These are phyloP conservation scores for Blepharisma japonicum DNA, from an alignment of 73 alveolate species.

Conservation along the genomic window DNA sequence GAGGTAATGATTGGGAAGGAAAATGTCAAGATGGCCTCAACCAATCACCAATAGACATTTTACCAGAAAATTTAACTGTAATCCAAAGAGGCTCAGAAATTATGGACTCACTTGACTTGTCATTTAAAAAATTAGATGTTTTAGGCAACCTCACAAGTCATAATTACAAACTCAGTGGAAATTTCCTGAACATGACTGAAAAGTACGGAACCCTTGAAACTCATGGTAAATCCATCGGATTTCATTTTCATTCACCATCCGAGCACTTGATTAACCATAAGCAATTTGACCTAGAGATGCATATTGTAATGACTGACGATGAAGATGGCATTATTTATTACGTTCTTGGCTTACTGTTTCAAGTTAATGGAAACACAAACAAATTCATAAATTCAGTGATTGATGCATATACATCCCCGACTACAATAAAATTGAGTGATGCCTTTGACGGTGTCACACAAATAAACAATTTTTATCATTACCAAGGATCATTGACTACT, in stretches of 20 bases:
- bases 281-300: slow-evolving; percentile 57
- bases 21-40: not conserved
- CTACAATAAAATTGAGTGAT: not conserved
- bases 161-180: not conserved
- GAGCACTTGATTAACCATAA: slow-evolving; percentile 57
- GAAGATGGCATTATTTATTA: not conserved
- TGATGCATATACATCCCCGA: not conserved
- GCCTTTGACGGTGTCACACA: not conserved
- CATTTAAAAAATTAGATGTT: too few relatives aligned
- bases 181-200: slow-evolving; percentile 34
- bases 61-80: not conserved
- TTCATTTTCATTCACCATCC: slow-evolving; percentile 60
- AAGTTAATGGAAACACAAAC: slow-evolving; percentile 1
- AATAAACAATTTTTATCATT: not conserved
- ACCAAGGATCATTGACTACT: slow-evolving; percentile 77
- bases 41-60: slow-evolving; percentile 26
- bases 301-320: slow-evolving; percentile 48
- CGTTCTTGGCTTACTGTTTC: slow-evolving; percentile 29
- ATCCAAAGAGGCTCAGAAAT: not conserved
- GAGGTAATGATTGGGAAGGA: slow-evolving; percentile 26
- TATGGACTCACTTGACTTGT: not conserved
- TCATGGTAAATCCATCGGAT: slow-evolving; percentile 23
- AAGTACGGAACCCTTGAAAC: slow-evolving; percentile 25
- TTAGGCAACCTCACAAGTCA: not conserved
- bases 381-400: slow-evolving; percentile 1